A percentile compares a stretch with the other conserved stretches of the same genome.
These are phyloP conservation scores for Suillus fuscotomentosus DNA, from an alignment of 768 basidiomycete genomes.

Conservation along the genomic window DNA sequence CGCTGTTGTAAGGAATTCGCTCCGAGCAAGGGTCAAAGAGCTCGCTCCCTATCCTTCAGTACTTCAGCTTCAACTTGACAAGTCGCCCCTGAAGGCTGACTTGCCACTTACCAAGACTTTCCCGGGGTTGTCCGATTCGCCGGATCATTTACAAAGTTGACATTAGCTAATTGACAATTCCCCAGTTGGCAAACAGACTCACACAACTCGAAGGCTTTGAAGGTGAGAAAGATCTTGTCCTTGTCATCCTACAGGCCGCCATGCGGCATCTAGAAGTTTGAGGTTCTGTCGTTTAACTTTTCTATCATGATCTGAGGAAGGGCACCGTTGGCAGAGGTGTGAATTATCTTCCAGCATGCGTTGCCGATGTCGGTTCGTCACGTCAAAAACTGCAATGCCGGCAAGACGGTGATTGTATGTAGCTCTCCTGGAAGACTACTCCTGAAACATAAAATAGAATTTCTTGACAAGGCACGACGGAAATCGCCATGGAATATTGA, in stretches of 20 bases:
- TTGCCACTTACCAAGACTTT: background rate
- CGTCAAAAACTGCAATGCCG: background rate
- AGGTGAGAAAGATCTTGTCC: conserved; percentile 1
- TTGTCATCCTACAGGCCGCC: background rate
- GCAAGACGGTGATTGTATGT: background rate
- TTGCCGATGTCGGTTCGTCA: background rate
- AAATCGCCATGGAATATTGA: background rate
- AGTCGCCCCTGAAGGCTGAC: background rate
- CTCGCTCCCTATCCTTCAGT: background rate
- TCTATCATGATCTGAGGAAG: background rate
- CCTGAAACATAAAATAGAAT: background rate
- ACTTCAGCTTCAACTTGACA: background rate
- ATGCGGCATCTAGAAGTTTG: background rate
- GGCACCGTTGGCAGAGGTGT: background rate
- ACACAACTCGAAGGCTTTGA: too few species aligned
- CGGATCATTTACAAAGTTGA: too few species aligned
- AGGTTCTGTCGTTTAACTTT: background rate
- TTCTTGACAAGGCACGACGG: background rate
- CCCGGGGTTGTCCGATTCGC: too few species aligned
- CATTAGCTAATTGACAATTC: too few species aligned
- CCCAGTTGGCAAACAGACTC: too few species aligned
- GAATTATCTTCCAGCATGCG: background rate
- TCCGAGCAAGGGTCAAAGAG: background rate
- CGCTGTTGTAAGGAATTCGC: background rate
- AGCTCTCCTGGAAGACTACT: background rate